Conservation (phyloP, 2,329 filamentous ascomycete genomes). For the Neopestalotiopsis sp. region DNA sequence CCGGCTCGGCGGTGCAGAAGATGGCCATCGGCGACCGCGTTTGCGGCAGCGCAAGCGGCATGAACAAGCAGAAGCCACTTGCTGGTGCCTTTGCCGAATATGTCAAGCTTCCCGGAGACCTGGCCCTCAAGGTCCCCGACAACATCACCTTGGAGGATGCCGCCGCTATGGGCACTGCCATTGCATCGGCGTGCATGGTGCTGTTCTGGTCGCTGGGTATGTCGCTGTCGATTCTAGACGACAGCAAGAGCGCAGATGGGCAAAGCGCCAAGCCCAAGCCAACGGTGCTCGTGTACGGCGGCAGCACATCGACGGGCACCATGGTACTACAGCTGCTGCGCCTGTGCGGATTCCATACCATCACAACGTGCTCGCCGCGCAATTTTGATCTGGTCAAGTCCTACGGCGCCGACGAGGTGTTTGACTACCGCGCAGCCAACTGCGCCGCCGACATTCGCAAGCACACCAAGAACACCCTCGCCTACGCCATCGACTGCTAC, state of each 20-base stretch:
- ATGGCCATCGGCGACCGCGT: background rate
- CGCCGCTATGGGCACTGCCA: conserved; percentile 19
- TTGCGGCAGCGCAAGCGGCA: background rate
- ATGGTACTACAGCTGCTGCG: conserved; percentile 20
- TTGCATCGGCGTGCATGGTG: conserved; percentile 21
- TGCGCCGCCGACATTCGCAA: conserved; percentile 36
- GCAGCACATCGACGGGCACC: conserved; percentile 19
- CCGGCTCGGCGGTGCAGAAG: background rate
- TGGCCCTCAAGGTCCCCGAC: conserved; percentile 4
- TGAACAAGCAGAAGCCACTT: background rate
- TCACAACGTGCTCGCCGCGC: conserved; percentile 49
- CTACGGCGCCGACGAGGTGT: conserved; percentile 48
- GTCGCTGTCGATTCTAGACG: background rate
- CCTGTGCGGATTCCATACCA: conserved; percentile 27
- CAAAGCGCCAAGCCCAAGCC: too few relatives aligned
- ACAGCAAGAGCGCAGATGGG: too few relatives aligned
- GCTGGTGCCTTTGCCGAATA: conserved; percentile 18
- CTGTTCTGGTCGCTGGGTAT: conserved; percentile 22
- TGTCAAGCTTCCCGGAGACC: conserved; percentile 1
- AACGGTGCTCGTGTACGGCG: conserved; percentile 19
- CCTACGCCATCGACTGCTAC: conserved; percentile 27
- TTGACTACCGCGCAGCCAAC: conserved; percentile 47
- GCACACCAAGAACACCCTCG: background rate
- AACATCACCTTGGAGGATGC: conserved; percentile 17
- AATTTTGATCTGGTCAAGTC: conserved; percentile 46